A percentile compares a stretch with the other conserved stretches of the same genome.
These are phyloP conservation scores for Parasarocladium wereldwijsianum DNA, from an alignment of 2,329 filamentous ascomycete genomes.

Conservation along the genomic window DNA sequence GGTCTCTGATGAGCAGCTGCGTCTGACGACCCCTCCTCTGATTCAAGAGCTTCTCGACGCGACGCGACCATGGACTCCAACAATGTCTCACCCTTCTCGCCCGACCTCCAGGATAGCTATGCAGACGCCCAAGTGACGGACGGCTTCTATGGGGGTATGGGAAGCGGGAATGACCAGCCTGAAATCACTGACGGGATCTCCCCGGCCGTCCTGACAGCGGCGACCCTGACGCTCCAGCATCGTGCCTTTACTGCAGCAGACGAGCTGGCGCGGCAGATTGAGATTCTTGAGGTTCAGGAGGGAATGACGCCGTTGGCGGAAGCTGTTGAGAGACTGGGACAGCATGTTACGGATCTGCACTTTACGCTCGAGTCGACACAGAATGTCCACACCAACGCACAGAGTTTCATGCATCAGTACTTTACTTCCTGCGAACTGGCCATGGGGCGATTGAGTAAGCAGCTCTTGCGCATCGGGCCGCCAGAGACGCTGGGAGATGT, in stretches of 20 bases:
- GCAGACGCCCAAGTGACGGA: too few species aligned
- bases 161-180: too few species aligned
- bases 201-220: not conserved
- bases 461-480: constrained; percentile 18
- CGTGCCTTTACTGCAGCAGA: constrained; percentile 2
- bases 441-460: constrained; percentile 17
- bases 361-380: constrained; percentile 3
- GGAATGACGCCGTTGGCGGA: not conserved
- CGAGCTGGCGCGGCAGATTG: constrained; percentile 1
- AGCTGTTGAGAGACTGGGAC: constrained; percentile 1
- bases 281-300: constrained; percentile 1
- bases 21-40: too few species aligned
- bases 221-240: not conserved
- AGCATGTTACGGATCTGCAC: constrained; percentile 1
- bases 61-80: too few species aligned
- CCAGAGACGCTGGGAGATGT: constrained; percentile 10
- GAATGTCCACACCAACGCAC: constrained; percentile 17
- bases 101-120: too few species aligned
- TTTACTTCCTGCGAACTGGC: constrained; percentile 15
- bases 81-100: too few species aligned
- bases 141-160: too few species aligned
- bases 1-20: too few species aligned
- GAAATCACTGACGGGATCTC: constrained; percentile 2
- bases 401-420: constrained; percentile 12
- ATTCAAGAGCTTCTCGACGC: too few species aligned